Conservation (phyloP, 1,139 yeast genomes). For the Suhomyces atakaporum region DNA sequence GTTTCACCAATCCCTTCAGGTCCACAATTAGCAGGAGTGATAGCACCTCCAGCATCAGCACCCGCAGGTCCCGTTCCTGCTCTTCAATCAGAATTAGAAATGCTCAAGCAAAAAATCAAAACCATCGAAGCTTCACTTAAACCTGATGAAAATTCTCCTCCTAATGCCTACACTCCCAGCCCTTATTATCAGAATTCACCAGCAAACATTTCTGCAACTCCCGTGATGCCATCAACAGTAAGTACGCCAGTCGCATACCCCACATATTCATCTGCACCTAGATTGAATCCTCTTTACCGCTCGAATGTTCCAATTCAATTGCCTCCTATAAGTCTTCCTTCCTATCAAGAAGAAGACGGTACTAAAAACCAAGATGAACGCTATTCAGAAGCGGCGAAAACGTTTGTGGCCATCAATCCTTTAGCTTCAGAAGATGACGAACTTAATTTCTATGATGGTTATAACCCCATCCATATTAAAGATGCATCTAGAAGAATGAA, state of each 20-base stretch:
- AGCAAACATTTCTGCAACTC: neutral
- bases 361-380: neutral
- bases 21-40: no score
- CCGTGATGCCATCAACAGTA: neutral
- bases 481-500: slow-evolving; percentile 22
- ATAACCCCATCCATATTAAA: slow-evolving; percentile 26
- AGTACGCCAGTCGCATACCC: neutral
- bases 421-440: slow-evolving; percentile 16
- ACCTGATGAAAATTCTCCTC: slow-evolving; percentile 1
- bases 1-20: no score
- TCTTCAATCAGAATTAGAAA: slow-evolving; percentile 22
- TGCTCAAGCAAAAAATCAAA: slow-evolving; percentile 41
- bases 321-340: slow-evolving; percentile 13
- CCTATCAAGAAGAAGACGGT: slow-evolving; percentile 1
- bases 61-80: slow-evolving; percentile 3
- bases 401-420: slow-evolving; percentile 32
- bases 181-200: slow-evolving; percentile 5
- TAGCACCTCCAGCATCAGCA: no score
- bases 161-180: slow-evolving; percentile 2
- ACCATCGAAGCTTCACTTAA: slow-evolving; percentile 43
- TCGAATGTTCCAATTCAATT: slow-evolving; percentile 13
- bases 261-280: neutral
- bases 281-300: slow-evolving; percentile 2
- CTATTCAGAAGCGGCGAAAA: slow-evolving; percentile 14
- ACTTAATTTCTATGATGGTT: slow-evolving; percentile 24